phyloP scores from a whole-genome alignment of 2,329 filamentous ascomycete genomes.

The Peltaster fructicola region DNA sequence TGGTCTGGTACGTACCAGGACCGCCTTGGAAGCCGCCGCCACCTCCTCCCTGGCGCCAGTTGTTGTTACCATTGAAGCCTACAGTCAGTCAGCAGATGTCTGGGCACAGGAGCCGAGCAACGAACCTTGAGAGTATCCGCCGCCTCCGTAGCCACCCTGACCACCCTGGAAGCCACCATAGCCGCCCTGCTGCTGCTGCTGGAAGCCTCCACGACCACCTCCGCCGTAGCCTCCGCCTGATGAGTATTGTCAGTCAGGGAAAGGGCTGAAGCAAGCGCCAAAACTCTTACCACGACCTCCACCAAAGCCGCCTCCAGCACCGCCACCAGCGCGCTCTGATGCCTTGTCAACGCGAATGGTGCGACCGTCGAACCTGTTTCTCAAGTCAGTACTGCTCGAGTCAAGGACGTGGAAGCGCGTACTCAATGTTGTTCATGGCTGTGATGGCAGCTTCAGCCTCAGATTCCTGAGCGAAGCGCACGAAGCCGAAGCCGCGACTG shows the following conservation, averaged over 20 bases:
- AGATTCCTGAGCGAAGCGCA: slow-evolving; percentile 62
- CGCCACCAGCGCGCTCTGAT: slow-evolving; percentile 55
- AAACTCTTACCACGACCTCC: slow-evolving; percentile 21
- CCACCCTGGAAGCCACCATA: slow-evolving; percentile 8
- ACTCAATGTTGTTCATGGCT: slow-evolving; percentile 82
- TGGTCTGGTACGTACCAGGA: not conserved
- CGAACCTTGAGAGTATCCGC: slow-evolving; percentile 8
- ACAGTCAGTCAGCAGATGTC: too few relatives aligned
- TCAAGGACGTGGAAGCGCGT: slow-evolving; percentile 23
- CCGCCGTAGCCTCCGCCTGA: slow-evolving; percentile 14
- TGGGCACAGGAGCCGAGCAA: too few relatives aligned
- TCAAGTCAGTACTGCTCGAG: slow-evolving; percentile 4
- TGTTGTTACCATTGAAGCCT: slow-evolving; percentile 2
- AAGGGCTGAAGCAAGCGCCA: slow-evolving; percentile 2
- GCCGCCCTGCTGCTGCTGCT: slow-evolving; percentile 12
- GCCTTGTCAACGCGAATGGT: slow-evolving; percentile 92
- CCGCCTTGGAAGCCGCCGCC: slow-evolving; percentile 4
- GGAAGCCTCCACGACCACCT: slow-evolving; percentile 11
- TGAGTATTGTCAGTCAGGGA: slow-evolving; percentile 1
- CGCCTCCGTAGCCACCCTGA: slow-evolving; percentile 9
- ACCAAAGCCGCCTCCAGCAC: slow-evolving; percentile 31
- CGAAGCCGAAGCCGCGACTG: slow-evolving; percentile 94
- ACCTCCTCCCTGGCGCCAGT: slow-evolving; percentile 4
- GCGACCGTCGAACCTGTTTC: slow-evolving; percentile 73
- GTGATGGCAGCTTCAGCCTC: slow-evolving; percentile 63